These are phyloP conservation scores for Reutealis trisperma DNA, from an alignment of 345 rosid genomes.

Conservation along the genomic window DNA sequence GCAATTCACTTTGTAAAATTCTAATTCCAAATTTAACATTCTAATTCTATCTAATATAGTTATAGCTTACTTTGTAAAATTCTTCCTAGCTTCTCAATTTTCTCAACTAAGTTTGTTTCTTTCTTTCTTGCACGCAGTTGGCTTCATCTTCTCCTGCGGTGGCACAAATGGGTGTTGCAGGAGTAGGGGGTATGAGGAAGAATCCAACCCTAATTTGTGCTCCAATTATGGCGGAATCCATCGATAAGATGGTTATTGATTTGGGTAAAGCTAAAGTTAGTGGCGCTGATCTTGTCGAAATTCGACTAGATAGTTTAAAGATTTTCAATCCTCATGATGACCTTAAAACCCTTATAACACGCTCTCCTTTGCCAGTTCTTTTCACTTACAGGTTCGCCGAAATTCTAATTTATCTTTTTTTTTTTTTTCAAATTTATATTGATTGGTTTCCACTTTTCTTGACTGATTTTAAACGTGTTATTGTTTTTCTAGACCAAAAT, in stretches of 20 bases:
- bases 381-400: constrained; percentile 77
- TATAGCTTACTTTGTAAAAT: not conserved
- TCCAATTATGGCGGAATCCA: constrained; percentile 75
- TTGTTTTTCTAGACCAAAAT: constrained; percentile 58
- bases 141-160: constrained; percentile 36
- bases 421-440: not conserved
- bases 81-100: not conserved
- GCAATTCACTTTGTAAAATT: not conserved
- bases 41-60: not conserved
- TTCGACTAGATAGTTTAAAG: constrained; percentile 71
- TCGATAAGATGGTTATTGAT: constrained; percentile 52
- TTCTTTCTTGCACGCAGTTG: constrained; percentile 33
- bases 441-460: not conserved
- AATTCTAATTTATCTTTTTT: not conserved
- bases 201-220: constrained; percentile 73
- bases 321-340: constrained; percentile 46
- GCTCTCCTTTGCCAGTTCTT: constrained; percentile 70
- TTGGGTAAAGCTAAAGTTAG: constrained; percentile 53
- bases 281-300: constrained; percentile 87
- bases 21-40: not conserved
- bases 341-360: constrained; percentile 49
- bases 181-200: constrained; percentile 28
- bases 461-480: constrained; percentile 18
- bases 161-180: constrained; percentile 31
- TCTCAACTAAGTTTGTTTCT: not conserved